Conservation (phyloP, 768 basidiomycete genomes). For the Terana coerulea region DNA sequence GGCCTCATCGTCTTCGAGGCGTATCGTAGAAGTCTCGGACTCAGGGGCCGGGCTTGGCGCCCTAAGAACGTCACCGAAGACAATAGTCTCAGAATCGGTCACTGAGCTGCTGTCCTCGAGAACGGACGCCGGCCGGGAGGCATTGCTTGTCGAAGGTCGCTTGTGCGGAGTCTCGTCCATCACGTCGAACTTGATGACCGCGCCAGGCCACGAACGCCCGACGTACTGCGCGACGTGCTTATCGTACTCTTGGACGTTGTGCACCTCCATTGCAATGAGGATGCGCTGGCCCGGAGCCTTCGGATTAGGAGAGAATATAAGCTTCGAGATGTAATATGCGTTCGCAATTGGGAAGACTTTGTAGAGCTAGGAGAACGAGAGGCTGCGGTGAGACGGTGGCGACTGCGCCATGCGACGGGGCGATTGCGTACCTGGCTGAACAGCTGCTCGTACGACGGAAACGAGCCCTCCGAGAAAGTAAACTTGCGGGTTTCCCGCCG, state of each 20-base stretch:
- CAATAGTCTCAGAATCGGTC: not conserved
- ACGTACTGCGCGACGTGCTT: slow-evolving; percentile 45
- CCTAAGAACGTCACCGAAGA: slow-evolving; percentile 1
- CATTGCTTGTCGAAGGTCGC: slow-evolving; percentile 24
- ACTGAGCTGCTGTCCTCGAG: not conserved
- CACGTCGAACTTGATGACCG: slow-evolving; percentile 60
- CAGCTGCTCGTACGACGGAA: slow-evolving; percentile 63
- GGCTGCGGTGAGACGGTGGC: not conserved
- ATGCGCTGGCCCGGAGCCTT: slow-evolving; percentile 51
- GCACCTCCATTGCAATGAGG: slow-evolving; percentile 58
- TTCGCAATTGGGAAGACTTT: slow-evolving; percentile 65
- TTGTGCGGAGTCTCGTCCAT: slow-evolving; percentile 43
- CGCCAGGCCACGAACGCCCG: slow-evolving; percentile 50
- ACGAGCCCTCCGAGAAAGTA: slow-evolving; percentile 46
- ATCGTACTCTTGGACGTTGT: slow-evolving; percentile 54
- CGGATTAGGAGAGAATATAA: slow-evolving; percentile 63
- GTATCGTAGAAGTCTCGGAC: slow-evolving; percentile 15
- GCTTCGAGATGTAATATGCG: slow-evolving; percentile 58
- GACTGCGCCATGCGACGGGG: not conserved
- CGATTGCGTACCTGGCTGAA: slow-evolving; percentile 50
- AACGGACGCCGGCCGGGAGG: not conserved
- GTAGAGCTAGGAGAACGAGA: slow-evolving; percentile 48
- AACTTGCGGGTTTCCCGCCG: slow-evolving; percentile 65
- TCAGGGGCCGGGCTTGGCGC: slow-evolving; percentile 13
- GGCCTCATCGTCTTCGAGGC: not conserved